These are phyloP conservation scores for Tuber magnatum DNA, from an alignment of 495 filamentous ascomycete species.

Conservation along the genomic window DNA sequence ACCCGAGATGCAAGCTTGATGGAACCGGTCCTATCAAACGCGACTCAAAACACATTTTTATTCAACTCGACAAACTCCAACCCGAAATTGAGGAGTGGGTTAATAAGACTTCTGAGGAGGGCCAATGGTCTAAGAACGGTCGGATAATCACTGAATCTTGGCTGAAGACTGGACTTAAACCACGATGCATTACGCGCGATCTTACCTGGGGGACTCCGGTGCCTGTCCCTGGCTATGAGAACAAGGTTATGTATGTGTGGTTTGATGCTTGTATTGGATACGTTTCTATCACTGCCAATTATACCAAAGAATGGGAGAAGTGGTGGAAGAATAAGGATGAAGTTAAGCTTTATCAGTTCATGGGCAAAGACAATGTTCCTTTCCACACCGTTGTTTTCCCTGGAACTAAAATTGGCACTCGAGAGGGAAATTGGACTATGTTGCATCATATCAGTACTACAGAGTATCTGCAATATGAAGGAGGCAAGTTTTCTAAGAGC, in stretches of 20 bases:
- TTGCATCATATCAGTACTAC: slow-evolving; percentile 82
- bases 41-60: slow-evolving; percentile 66
- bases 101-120: slow-evolving; percentile 52
- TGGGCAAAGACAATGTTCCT: slow-evolving; percentile 95
- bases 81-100: slow-evolving; percentile 66
- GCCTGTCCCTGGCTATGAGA: slow-evolving; percentile 57
- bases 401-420: slow-evolving; percentile 72
- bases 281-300: slow-evolving; percentile 87
- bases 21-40: slow-evolving; percentile 65
- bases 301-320: slow-evolving; percentile 82
- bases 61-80: slow-evolving; percentile 73
- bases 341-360: slow-evolving; percentile 90
- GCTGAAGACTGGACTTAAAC: slow-evolving; percentile 73
- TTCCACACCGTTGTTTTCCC: slow-evolving; percentile 96
- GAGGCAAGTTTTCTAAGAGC: slow-evolving; percentile 92
- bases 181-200: slow-evolving; percentile 84
- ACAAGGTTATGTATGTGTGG: slow-evolving; percentile 95
- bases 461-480: slow-evolving; percentile 94
- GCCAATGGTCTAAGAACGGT: slow-evolving; percentile 72
- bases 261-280: slow-evolving; percentile 98
- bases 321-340: slow-evolving; percentile 87
- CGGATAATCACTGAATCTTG: slow-evolving; percentile 64
- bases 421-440: slow-evolving; percentile 77
- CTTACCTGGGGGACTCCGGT: slow-evolving; percentile 80
- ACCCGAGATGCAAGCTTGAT: slow-evolving; percentile 73